Percentiles rank a stretch among this genome's conserved stretches.
These are phyloP conservation scores for Porphyrellus cyaneotinctus DNA, from an alignment of 768 basidiomycete genomes.

Conservation along the genomic window DNA sequence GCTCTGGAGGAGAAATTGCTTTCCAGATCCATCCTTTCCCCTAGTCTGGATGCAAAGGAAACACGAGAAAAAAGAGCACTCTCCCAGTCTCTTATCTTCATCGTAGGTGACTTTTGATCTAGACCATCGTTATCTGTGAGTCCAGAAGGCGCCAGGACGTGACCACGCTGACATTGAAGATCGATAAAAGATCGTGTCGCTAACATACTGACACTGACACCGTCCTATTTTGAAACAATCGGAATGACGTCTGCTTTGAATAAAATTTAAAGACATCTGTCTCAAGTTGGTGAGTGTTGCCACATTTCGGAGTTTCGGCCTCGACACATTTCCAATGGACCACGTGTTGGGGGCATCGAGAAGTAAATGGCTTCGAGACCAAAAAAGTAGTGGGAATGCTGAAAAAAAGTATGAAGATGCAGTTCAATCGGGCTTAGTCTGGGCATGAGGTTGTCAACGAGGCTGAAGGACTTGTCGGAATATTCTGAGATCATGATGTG, in stretches of 20 bases:
- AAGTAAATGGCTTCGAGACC: not conserved
- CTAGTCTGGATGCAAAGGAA: not conserved
- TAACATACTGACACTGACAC: not conserved
- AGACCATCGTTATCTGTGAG: conserved; percentile 4
- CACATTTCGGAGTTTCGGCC: not conserved
- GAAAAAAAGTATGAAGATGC: not conserved
- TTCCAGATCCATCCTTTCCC: not conserved
- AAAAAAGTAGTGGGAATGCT: not conserved
- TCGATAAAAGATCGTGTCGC: not conserved
- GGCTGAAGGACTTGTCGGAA: conserved; percentile 10
- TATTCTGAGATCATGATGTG: not conserved
- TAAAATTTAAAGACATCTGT: not conserved
- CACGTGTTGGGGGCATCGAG: conserved; percentile 3
- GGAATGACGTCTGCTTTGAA: not conserved
- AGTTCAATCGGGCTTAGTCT: not conserved
- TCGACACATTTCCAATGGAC: not conserved
- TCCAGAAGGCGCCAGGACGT: not conserved
- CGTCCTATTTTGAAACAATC: not conserved
- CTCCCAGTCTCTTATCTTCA: not conserved
- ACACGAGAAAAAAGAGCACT: not conserved
- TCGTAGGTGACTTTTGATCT: not conserved
- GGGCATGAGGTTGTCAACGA: conserved; percentile 14
- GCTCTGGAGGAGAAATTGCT: not conserved
- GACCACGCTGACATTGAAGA: not conserved
- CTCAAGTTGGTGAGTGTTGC: not conserved